Evolutionary conservation across 2,329 filamentous ascomycete species (phyloP), one percentile per base, ranked within the genome.

Genomic region (Grosmannia huntii): DNA sequence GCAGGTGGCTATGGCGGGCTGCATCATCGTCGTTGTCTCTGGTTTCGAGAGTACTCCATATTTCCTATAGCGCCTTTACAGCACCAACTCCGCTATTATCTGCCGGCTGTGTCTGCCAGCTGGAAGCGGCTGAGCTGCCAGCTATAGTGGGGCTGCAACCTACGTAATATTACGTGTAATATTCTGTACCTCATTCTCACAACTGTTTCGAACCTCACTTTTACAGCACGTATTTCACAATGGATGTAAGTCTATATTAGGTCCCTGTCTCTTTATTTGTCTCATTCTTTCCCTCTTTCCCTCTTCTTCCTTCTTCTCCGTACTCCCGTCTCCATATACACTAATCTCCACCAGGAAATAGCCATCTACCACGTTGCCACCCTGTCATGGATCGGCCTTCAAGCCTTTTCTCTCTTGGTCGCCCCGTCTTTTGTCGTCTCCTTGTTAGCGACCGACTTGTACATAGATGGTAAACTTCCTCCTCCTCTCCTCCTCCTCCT

Each of bases 291-390:
- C 19, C 33, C 12, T 33, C 27, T 48, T 38, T 28, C 14, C 23
- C 38, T 6, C 25, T 16, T 10, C 50, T 5, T 36, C 33, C 11
- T 12, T 12, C 33, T 14, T 33, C 27, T 48, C 31, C 27, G 11
- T 33, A 10, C 33, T 36, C 33, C 28, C 7, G 28, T 28, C 4
- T 27, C 23, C 33, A 21, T 9, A 6, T 21, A 5, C 31, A 23
- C 31, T 38, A 12, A 44, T 31, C 25, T 14, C 23, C 2, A 31
- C 25, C 14, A 81, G 78, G 72, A 76, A 59, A 70, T 79, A 62
- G 74, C 76, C 57, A 66, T 72, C 16, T 82, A 78, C 67, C 76
- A 72, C 64, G 74, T 77, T 67, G 73, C 74, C 53, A 79, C 77
- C 58, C 70, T 78, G 52, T 75, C 70, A 64, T 82, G 78, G 79